Evolutionary conservation across 2,329 filamentous ascomycete genomes (phyloP).

Genomic region (Alternaria sp.): DNA sequence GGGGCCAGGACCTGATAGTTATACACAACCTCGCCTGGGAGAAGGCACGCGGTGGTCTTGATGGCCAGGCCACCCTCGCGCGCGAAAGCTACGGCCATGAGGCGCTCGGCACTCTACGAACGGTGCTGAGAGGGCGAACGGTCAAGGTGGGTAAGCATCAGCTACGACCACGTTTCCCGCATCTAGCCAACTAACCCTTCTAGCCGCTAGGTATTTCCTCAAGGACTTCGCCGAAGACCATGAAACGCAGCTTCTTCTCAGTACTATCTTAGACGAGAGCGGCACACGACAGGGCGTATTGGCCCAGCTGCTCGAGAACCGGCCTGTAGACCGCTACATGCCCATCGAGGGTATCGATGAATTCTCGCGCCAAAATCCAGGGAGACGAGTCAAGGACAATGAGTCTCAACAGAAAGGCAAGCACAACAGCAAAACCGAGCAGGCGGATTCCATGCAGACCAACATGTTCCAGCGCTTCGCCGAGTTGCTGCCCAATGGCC

Average conservation of each 20-base stretch:
- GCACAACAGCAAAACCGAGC: not conserved
- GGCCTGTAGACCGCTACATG: constrained; percentile 29
- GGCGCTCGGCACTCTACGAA: constrained; percentile 42
- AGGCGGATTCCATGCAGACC: constrained; percentile 46
- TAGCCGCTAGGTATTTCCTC: constrained; percentile 39
- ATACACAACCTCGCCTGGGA: constrained; percentile 53
- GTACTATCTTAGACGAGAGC: constrained; percentile 40
- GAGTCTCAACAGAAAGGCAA: constrained; percentile 11
- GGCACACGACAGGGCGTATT: constrained; percentile 41
- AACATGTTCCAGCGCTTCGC: constrained; percentile 54
- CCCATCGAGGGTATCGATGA: constrained; percentile 34
- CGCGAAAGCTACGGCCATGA: constrained; percentile 41
- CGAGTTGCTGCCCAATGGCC: constrained; percentile 54
- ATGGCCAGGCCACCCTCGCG: constrained; percentile 46
- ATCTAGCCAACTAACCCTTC: constrained; percentile 13
- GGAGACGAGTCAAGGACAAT: constrained; percentile 13
- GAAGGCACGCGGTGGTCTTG: constrained; percentile 39
- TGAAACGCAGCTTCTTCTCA: constrained; percentile 37
- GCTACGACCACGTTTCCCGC: not conserved
- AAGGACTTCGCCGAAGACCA: constrained; percentile 14
- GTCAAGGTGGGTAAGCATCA: constrained; percentile 48
- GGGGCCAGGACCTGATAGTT: constrained; percentile 47
- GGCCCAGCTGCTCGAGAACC: constrained; percentile 38
- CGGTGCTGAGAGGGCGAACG: constrained; percentile 44
- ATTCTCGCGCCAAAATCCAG: constrained; percentile 18